phyloP scores from a whole-genome alignment of 495 filamentous ascomycete genomes.

The Trichoderma asperelloides region DNA sequence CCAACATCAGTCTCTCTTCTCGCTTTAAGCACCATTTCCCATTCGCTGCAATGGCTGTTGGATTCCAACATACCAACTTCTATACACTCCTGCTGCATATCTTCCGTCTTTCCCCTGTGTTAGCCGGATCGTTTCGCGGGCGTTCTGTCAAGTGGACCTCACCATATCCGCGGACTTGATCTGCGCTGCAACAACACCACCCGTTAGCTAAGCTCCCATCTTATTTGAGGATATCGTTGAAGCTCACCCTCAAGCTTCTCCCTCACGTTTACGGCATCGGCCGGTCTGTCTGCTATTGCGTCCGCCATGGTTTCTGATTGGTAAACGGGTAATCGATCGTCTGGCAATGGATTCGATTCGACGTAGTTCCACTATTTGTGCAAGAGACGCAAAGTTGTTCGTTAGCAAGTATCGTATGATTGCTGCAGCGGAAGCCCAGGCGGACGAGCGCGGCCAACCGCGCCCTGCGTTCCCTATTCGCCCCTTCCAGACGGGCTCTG shows the following conservation, averaged over 20 bases:
- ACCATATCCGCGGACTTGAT: slow-evolving; percentile 99
- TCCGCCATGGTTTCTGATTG: background rate
- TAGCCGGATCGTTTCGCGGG: slow-evolving; percentile 16
- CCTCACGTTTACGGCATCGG: slow-evolving; percentile 12
- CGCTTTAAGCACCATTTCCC: background rate
- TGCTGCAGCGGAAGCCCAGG: background rate
- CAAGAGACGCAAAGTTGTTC: background rate
- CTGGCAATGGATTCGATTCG: background rate
- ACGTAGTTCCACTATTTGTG: background rate
- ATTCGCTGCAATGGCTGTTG: background rate
- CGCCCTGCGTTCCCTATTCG: background rate
- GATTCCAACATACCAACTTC: slow-evolving; percentile 68
- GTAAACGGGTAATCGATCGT: background rate
- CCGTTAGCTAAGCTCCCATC: slow-evolving; percentile 9
- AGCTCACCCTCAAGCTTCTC: slow-evolving; percentile 31
- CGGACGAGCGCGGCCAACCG: background rate
- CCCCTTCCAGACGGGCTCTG: slow-evolving; percentile 1
- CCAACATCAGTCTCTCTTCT: background rate
- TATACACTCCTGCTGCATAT: slow-evolving; percentile 91
- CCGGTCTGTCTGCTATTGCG: background rate
- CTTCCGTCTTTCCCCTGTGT: slow-evolving; percentile 60
- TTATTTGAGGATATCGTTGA: background rate
- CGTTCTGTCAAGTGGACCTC: slow-evolving; percentile 21
- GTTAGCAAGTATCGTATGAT: background rate
- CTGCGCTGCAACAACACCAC: slow-evolving; percentile 49